Conservation (phyloP, 169 alveolate genomes). For the Theileria parva region DNA sequence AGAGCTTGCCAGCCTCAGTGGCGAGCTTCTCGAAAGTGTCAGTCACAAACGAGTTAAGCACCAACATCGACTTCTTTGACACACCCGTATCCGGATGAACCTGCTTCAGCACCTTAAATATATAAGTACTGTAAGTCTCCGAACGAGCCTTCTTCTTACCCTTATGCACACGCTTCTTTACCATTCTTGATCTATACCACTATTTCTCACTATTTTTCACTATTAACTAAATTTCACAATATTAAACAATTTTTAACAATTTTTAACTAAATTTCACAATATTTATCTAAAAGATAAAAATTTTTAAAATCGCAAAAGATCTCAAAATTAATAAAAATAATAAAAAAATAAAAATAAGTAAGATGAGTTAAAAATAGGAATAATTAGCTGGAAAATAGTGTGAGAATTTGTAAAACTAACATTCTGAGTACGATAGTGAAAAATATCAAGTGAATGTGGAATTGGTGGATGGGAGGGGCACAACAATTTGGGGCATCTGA, state of each 20-base stretch:
- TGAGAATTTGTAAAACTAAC: conserved; percentile 2
- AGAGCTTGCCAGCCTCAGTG: conserved; percentile 92
- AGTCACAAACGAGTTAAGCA: conserved; percentile 94
- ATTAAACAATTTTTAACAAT: too few species aligned
- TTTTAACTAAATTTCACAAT: too few species aligned
- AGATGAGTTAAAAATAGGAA: too few species aligned
- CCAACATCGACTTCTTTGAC: conserved; percentile 93
- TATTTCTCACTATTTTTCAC: too few species aligned
- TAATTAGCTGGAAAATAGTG: too few species aligned
- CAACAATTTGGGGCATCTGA: conserved; percentile 18
- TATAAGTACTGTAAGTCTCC: conserved; percentile 78
- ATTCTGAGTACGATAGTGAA: conserved; percentile 28
- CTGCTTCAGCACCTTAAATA: conserved; percentile 92
- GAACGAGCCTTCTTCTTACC: conserved; percentile 70
- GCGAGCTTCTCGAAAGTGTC: conserved; percentile 96
- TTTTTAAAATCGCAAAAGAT: too few species aligned
- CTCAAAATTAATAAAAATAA: too few species aligned
- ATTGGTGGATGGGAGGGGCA: conserved; percentile 5
- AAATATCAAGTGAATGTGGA: conserved; percentile 23
- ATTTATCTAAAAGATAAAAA: too few species aligned
- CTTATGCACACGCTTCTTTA: conserved; percentile 59
- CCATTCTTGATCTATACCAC: conserved; percentile 64
- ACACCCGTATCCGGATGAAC: conserved; percentile 98
- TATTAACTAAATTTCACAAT: too few species aligned
- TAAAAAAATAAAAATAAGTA: too few species aligned